Percentiles rank a stretch among this genome's conserved stretches.
Evolutionary conservation across 306 rosid genomes (phyloP).

Genomic region (Ziziphus jujuba): DNA sequence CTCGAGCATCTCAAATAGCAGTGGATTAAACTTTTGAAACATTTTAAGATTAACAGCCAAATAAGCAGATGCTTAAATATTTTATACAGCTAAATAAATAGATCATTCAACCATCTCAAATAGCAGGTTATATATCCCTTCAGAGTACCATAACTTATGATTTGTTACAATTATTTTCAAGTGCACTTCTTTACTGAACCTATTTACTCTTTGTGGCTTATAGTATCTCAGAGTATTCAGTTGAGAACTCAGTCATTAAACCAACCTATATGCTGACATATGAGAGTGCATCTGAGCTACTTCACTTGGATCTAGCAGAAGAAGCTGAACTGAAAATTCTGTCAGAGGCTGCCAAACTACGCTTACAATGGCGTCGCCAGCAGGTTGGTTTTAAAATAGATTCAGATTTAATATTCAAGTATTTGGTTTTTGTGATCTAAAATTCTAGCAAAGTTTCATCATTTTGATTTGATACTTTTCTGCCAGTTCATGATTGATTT

Average conservation of each 20-base stretch:
- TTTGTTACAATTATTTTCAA: slow-evolving; percentile 8
- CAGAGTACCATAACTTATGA: background rate
- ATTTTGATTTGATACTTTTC: background rate
- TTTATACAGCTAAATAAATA: background rate
- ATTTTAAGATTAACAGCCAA: background rate
- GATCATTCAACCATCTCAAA: background rate
- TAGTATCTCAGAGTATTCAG: slow-evolving; percentile 92
- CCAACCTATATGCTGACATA: slow-evolving; percentile 97
- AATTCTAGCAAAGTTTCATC: background rate
- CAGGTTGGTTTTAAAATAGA: slow-evolving; percentile 56
- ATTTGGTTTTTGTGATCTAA: background rate
- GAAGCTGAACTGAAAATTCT: slow-evolving; percentile 80
- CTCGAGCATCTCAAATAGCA: no score
- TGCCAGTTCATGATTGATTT: background rate
- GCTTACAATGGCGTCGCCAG: slow-evolving; percentile 73
- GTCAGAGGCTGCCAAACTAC: slow-evolving; percentile 85
- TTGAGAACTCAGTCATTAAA: slow-evolving; percentile 77
- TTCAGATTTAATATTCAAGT: background rate
- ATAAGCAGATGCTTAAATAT: background rate
- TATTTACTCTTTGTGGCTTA: slow-evolving; percentile 23
- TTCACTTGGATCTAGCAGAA: slow-evolving; percentile 81
- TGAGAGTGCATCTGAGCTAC: slow-evolving; percentile 95
- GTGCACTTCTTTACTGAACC: slow-evolving; percentile 6
- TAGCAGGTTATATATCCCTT: background rate
- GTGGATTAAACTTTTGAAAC: background rate